phyloP scores from a whole-genome alignment of 2,329 filamentous ascomycete species.

The Coleophoma cylindrospora region DNA sequence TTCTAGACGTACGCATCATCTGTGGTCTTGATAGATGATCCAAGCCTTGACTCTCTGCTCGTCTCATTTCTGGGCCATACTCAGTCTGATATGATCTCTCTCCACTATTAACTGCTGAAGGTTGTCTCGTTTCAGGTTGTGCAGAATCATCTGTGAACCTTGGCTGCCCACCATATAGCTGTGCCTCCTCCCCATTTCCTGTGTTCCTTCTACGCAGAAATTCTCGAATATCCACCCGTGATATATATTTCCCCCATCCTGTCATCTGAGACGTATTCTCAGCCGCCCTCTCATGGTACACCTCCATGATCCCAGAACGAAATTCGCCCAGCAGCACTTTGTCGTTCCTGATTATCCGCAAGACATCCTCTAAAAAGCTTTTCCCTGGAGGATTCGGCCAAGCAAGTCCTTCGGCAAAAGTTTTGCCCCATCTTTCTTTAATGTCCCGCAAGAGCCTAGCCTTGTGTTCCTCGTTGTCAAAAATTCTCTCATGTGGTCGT shows the following conservation, averaged over 20 bases:
- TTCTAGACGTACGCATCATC: too few species aligned
- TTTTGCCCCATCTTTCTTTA: neutral
- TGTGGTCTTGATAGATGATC: too few species aligned
- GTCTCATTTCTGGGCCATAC: too few species aligned
- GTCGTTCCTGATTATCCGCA: neutral
- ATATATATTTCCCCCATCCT: neutral
- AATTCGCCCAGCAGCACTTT: neutral
- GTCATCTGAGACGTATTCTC: neutral
- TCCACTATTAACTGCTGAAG: too few species aligned
- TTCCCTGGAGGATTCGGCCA: neutral
- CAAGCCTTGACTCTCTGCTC: too few species aligned
- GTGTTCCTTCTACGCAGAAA: neutral
- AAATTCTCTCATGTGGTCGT: too few species aligned
- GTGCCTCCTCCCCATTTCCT: neutral
- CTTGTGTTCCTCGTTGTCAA: neutral
- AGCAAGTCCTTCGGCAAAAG: neutral
- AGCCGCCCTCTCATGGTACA: neutral
- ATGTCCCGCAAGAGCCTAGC: neutral
- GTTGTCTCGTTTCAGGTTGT: neutral
- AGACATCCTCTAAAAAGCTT: neutral
- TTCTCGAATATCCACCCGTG: neutral
- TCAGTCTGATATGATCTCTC: too few species aligned
- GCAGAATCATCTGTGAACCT: neutral
- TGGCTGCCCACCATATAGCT: neutral
- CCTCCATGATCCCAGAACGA: neutral